Conservation (phyloP, 176 grass and related monocot genomes). For the Carex kokanica region DNA sequence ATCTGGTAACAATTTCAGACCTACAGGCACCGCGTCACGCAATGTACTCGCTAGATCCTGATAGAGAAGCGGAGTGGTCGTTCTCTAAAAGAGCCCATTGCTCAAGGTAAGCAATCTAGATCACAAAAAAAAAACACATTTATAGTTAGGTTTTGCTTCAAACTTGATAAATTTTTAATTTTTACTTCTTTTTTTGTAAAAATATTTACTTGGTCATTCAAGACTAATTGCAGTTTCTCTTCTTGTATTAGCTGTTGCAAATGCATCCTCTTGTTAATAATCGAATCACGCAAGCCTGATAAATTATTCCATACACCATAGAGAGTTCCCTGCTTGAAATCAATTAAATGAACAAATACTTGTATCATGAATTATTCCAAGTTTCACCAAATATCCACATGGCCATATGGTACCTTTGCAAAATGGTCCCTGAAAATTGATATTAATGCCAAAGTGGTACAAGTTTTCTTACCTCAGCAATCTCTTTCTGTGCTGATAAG, state of each 20-base stretch:
- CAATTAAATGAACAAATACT: conserved; percentile 17
- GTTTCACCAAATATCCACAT: not conserved
- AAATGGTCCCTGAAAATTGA: not conserved
- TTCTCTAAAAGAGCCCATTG: conserved; percentile 62
- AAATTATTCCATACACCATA: conserved; percentile 58
- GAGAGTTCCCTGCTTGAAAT: conserved; percentile 56
- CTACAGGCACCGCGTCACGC: conserved; percentile 65
- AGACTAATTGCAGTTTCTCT: conserved; percentile 47
- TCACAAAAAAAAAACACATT: conserved; percentile 26
- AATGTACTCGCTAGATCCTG: conserved; percentile 74
- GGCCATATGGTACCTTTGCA: not conserved
- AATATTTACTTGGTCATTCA: conserved; percentile 72
- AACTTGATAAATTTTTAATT: not conserved
- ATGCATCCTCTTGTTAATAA: conserved; percentile 60
- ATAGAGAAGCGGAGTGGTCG: conserved; percentile 61
- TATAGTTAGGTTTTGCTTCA: not conserved
- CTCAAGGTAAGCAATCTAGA: conserved; percentile 68
- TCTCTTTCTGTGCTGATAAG: conserved; percentile 57
- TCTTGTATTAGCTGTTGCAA: conserved; percentile 48
- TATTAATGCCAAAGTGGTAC: conserved; percentile 4
- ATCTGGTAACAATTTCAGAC: conserved; percentile 40
- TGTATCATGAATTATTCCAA: conserved; percentile 13
- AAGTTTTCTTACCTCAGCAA: conserved; percentile 50
- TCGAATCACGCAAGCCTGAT: conserved; percentile 49
- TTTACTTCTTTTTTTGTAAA: not conserved